Conservation (phyloP, 768 basidiomycete species). For the Rubroboletus pulcherrimus region DNA sequence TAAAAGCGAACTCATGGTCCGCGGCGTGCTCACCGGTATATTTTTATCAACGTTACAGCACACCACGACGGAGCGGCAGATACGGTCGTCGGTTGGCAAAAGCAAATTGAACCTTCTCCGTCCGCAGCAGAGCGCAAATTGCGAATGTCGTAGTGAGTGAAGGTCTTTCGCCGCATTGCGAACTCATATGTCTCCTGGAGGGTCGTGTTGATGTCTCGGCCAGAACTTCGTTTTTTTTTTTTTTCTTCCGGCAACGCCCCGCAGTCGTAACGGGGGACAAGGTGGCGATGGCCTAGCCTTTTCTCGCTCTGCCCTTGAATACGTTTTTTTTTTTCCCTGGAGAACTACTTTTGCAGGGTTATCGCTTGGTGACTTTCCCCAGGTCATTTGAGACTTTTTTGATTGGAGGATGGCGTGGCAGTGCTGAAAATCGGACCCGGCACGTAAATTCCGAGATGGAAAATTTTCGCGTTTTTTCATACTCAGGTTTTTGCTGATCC, state of each 20-base stretch:
- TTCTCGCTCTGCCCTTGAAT: neutral
- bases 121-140: neutral
- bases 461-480: neutral
- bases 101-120: neutral
- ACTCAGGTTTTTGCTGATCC: neutral
- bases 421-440: neutral
- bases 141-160: neutral
- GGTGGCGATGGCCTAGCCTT: neutral
- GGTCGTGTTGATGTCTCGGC: neutral
- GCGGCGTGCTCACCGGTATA: neutral
- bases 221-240: neutral
- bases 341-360: neutral
- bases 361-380: neutral
- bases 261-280: neutral
- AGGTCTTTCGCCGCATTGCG: neutral
- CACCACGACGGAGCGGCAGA: neutral
- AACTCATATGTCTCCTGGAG: neutral
- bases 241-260: too few species aligned
- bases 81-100: neutral
- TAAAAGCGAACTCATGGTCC: neutral
- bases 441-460: neutral
- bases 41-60: neutral
- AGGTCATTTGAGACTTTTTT: neutral
- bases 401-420: neutral
- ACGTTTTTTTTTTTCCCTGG: neutral